Evolutionary conservation across 495 filamentous ascomycete genomes (phyloP).

Genomic region (Aspergillus wentii): DNA sequence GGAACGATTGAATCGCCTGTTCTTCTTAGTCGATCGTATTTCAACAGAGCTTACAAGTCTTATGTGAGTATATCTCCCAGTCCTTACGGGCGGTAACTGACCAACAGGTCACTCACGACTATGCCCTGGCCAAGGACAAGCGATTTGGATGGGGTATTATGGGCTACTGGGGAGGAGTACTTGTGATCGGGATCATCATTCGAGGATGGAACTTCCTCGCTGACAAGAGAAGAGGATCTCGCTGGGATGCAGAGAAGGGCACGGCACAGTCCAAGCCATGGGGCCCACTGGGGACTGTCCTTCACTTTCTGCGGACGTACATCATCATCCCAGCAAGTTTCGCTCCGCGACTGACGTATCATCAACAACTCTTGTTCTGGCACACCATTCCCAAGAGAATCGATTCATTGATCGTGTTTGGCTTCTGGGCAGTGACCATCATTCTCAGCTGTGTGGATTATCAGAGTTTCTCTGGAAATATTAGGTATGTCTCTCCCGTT

Average conservation of each 20-base stretch:
- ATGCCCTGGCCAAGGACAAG: conserved; percentile 3
- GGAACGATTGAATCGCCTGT: conserved; percentile 4
- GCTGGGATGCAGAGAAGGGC: not conserved
- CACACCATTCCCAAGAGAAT: conserved; percentile 17
- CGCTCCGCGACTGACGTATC: conserved; percentile 9
- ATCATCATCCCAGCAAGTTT: conserved; percentile 17
- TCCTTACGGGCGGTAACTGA: not conserved
- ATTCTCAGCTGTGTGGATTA: conserved; percentile 18
- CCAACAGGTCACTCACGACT: conserved; percentile 6
- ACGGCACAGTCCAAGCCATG: not conserved
- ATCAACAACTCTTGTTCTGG: conserved; percentile 8
- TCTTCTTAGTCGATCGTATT: conserved; percentile 3
- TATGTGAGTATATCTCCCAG: conserved; percentile 1
- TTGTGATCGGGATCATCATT: conserved; percentile 5
- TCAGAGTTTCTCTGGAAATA: conserved; percentile 10
- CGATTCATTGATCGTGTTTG: conserved; percentile 17
- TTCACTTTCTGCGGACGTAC: conserved; percentile 6
- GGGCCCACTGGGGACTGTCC: not conserved
- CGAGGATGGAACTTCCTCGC: not conserved
- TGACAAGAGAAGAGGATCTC: not conserved
- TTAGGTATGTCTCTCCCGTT: conserved; percentile 4
- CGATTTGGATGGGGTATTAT: conserved; percentile 7
- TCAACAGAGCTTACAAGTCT: conserved; percentile 7
- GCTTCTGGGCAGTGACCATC: conserved; percentile 19
- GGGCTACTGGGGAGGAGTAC: conserved; percentile 11